phyloP scores from a whole-genome alignment of 805 yeast species.

The Teunomyces barrocoloradensis region DNA sequence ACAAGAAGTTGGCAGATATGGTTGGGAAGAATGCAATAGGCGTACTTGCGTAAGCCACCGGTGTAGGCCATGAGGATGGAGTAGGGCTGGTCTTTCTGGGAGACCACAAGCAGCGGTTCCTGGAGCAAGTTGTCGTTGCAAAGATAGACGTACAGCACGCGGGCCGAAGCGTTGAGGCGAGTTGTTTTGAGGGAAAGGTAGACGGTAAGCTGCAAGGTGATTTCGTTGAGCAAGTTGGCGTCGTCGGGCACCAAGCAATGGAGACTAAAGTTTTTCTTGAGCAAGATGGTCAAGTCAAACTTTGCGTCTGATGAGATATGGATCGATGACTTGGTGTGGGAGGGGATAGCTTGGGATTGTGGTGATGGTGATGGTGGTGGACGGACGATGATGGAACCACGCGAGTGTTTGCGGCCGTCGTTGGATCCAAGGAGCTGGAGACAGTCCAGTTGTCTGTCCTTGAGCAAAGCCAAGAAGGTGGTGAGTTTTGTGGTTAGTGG shows the following conservation, averaged over 20 bases:
- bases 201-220: constrained; percentile 33
- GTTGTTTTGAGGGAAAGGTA: constrained; percentile 26
- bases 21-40: constrained; percentile 40
- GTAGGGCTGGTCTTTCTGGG: constrained; percentile 21
- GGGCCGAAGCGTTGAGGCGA: constrained; percentile 7
- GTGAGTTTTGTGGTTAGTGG: constrained; percentile 62
- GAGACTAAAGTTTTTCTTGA: constrained; percentile 38
- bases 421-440: background rate
- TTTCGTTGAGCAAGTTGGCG: constrained; percentile 29
- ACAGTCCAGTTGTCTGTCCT: constrained; percentile 7
- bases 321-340: background rate
- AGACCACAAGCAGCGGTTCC: constrained; percentile 31
- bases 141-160: constrained; percentile 24
- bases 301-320: constrained; percentile 12
- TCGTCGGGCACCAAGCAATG: constrained; percentile 35
- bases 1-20: constrained; percentile 20
- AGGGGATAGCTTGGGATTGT: background rate
- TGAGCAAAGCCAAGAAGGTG: constrained; percentile 29
- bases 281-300: constrained; percentile 30
- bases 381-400: background rate
- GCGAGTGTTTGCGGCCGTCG: background rate
- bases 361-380: background rate
- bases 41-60: constrained; percentile 41
- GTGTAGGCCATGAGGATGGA: constrained; percentile 35
- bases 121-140: constrained; percentile 9